Evolutionary conservation across 345 rosid genomes (phyloP).

Genomic region (Odontarrhena argentea): DNA sequence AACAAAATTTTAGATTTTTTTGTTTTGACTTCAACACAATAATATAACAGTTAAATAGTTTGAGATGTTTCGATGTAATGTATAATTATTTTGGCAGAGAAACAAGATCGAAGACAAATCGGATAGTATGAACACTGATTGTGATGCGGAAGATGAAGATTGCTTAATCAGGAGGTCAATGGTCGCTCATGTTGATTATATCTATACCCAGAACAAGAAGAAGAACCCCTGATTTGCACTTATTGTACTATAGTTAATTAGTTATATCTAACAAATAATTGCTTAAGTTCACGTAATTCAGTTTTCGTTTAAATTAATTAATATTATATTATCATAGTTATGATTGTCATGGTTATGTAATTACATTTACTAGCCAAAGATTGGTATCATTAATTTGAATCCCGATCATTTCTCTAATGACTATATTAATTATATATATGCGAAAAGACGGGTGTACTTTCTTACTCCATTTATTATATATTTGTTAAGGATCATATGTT

Average conservation of each 20-base stretch:
- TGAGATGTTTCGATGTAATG: background rate
- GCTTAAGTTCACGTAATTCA: conserved; percentile 3
- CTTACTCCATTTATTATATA: too few species aligned
- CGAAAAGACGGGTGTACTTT: too few species aligned
- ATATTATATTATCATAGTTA: background rate
- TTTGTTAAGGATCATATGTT: too few species aligned
- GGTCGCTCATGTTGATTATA: conserved; percentile 66
- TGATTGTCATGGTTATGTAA: background rate
- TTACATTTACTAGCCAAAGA: background rate
- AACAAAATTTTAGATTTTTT: too few species aligned
- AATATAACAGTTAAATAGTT: background rate
- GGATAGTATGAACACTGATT: conserved; percentile 43
- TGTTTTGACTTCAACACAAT: too few species aligned
- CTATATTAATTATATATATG: too few species aligned
- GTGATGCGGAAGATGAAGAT: conserved; percentile 60
- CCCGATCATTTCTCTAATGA: too few species aligned
- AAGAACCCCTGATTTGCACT: conserved; percentile 30
- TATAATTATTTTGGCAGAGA: conserved; percentile 29
- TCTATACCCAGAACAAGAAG: conserved; percentile 46
- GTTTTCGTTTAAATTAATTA: too few species aligned
- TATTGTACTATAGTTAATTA: background rate
- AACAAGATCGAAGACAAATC: conserved; percentile 25
- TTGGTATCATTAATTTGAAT: too few species aligned
- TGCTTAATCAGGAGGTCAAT: conserved; percentile 62
- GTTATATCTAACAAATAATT: conserved; percentile 7